These are phyloP conservation scores for Wickerhamomyces kurtzmanii DNA, from an alignment of 805 yeast species.

Conservation along the genomic window DNA sequence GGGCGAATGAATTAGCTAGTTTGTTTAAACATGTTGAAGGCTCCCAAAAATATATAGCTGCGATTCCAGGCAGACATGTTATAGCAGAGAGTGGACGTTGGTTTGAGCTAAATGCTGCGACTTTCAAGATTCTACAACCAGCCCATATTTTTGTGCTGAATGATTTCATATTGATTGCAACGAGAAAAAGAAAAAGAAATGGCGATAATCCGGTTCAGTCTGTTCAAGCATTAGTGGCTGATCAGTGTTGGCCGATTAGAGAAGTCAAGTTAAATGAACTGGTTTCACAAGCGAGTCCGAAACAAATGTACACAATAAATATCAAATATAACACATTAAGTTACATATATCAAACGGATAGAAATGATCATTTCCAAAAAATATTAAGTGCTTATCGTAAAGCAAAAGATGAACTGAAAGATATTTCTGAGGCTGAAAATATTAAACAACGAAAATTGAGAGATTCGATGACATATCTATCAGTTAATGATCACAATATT, in stretches of 20 bases:
- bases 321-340: constrained; percentile 36
- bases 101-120: constrained; percentile 79
- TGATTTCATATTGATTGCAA: constrained; percentile 69
- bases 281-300: constrained; percentile 3
- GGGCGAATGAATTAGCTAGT: constrained; percentile 65
- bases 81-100: constrained; percentile 74
- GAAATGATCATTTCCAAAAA: constrained; percentile 44
- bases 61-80: constrained; percentile 72
- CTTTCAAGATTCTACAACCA: constrained; percentile 71
- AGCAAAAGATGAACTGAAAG: constrained; percentile 53
- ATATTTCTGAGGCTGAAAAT: constrained; percentile 40
- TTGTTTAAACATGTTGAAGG: constrained; percentile 82
- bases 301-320: constrained; percentile 29
- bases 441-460: constrained; percentile 30
- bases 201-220: constrained; percentile 20
- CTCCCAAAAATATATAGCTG: constrained; percentile 72
- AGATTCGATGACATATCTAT: constrained; percentile 33
- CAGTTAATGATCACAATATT: constrained; percentile 22
- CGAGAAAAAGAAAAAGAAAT: constrained; percentile 35
- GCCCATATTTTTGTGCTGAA: constrained; percentile 70
- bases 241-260: constrained; percentile 69
- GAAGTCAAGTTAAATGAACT: constrained; percentile 32
- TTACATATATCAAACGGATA: constrained; percentile 52
- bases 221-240: constrained; percentile 49
- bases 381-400: constrained; percentile 46